Evolutionary conservation across 306 rosid genomes (phyloP), one percentile per base, ranked within the genome.

Genomic region (Comarum palustre): DNA sequence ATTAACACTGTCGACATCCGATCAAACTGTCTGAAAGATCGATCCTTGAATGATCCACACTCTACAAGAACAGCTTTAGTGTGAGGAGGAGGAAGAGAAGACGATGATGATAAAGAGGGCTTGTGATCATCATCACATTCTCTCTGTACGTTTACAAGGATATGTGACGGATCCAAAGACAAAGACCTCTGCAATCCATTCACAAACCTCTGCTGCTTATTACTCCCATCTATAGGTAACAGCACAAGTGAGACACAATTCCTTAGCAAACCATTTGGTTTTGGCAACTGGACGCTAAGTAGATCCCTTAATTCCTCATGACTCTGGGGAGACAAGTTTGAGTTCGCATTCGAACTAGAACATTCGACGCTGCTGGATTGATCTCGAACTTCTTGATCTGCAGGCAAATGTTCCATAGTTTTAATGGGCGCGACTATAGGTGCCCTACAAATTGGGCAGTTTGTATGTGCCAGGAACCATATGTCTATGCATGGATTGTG

Each of bases 361-460:
- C 22, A 61, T 3, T 31, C 66, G 24, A 34, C 6, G 41, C 66
- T 60, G 43, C 13, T 32, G 24, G 14, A 66, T 41, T 22, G 2
- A 9, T 25, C 75, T 38, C 36, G 31, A 43, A 24, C 73, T 69
- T 59, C 65, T 59, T 59, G 65, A 14, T 14, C 71, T n/a, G 32
- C 20, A 38, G 55, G 3, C 22, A 48, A 36, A 4, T 68, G 57
- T 19, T 36, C 42, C 4, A n/a, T 42, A 2, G 62, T 1, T 2
- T 2, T 47, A 2, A 2, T 2, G 13, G 78, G 39, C 3, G 54
- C 68, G 39, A 36, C 50, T 34, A 86, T 71, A 0, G 73, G 55
- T 8, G 85, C 62, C 0, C 91, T 90, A 42, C 90, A 89, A 34
- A 83, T 5, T 0, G 95, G 90, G 20, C 91, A 87, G 41, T 69